Percentiles rank a stretch among this genome's conserved stretches.
Evolutionary conservation across 805 yeast genomes (phyloP).

Genomic region (Ogataea salicorniae): DNA sequence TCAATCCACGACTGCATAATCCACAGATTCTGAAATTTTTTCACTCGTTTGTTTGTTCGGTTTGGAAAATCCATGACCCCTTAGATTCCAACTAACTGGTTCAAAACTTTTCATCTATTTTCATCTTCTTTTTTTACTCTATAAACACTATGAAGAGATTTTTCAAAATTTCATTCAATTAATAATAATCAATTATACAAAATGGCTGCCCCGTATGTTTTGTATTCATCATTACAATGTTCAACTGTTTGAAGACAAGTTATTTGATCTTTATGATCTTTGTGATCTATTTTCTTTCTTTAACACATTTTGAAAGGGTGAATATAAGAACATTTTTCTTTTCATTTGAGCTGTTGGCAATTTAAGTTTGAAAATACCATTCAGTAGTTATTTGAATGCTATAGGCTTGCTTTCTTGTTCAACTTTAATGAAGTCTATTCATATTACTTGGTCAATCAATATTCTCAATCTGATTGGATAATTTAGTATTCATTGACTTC

Average conservation of each 20-base stretch:
- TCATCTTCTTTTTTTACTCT: neutral
- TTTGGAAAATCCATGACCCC: neutral
- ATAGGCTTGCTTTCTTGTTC: neutral
- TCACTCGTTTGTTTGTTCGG: neutral
- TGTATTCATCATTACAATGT: conserved; percentile 2
- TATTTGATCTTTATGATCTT: no score
- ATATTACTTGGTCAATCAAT: neutral
- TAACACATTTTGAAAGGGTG: neutral
- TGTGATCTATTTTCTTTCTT: neutral
- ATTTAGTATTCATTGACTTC: conserved; percentile 10
- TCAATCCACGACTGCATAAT: neutral
- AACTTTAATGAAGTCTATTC: neutral
- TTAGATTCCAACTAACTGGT: neutral
- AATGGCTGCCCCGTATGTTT: conserved; percentile 30
- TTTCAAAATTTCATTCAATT: neutral
- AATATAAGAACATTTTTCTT: conserved; percentile 5
- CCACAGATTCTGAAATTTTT: neutral
- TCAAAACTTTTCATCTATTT: neutral
- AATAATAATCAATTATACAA: conserved; percentile 2
- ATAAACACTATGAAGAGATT: neutral
- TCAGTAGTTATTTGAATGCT: neutral
- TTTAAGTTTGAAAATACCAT: neutral
- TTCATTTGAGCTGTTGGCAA: neutral
- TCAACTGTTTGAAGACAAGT: neutral
- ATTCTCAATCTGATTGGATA: neutral